Conservation (phyloP, 1,284 basidiomycete species). For the Puccinia triticina region DNA sequence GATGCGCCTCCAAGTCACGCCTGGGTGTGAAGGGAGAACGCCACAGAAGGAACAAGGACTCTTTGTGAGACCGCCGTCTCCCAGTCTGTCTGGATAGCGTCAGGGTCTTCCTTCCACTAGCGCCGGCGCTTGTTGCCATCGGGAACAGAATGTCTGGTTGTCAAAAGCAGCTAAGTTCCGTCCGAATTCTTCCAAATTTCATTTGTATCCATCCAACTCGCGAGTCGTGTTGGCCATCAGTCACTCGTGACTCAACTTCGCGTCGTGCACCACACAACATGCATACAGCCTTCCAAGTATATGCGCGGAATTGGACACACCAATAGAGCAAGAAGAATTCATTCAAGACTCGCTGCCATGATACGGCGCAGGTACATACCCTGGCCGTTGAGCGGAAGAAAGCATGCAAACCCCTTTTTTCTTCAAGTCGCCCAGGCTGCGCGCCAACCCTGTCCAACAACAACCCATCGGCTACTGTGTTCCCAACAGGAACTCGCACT, state of each 20-base stretch:
- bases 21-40: neutral
- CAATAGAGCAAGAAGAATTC: no score
- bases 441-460: neutral
- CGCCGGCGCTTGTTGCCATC: slow-evolving; percentile 1
- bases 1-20: neutral
- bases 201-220: neutral
- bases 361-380: no score
- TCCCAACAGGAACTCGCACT: neutral
- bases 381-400: no score
- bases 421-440: no score
- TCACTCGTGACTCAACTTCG: neutral
- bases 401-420: no score
- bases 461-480: neutral
- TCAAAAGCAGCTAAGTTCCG: neutral
- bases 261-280: no score
- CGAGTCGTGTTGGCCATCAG: neutral
- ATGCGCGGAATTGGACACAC: no score
- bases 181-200: neutral
- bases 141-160: neutral
- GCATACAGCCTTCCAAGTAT: no score
- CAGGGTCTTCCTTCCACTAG: neutral
- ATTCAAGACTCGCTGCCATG: no score
- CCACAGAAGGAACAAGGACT: neutral
- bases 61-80: neutral
- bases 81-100: neutral